Evolutionary conservation across 257 asterid species (phyloP).

Genomic region (Solanum commersonii): DNA sequence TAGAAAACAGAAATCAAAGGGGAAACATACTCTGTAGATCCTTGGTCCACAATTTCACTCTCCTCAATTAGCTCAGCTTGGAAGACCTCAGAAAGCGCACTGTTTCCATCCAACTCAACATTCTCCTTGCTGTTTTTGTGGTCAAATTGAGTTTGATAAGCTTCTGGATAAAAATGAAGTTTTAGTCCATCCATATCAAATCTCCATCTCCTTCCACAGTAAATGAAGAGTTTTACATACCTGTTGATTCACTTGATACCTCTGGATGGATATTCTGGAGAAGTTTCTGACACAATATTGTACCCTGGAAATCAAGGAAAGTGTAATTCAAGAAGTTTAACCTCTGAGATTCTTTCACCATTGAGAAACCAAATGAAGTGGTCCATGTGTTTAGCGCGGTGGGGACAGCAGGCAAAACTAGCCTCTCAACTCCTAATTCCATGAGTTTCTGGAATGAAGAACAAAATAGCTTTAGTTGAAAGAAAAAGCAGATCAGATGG

Average conservation of each 20-base stretch:
- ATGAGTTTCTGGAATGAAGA: conserved; percentile 39
- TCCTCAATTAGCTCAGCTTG: conserved; percentile 26
- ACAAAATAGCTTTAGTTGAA: not conserved
- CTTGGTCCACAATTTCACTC: conserved; percentile 19
- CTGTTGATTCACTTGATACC: conserved; percentile 19
- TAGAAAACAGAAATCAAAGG: not conserved
- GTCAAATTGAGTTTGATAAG: conserved; percentile 7
- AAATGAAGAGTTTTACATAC: conserved; percentile 16
- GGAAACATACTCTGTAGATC: conserved; percentile 23
- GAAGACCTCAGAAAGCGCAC: conserved; percentile 26
- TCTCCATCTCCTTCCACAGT: not conserved
- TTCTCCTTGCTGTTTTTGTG: conserved; percentile 2
- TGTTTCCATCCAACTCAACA: conserved; percentile 20
- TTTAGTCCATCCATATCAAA: not conserved
- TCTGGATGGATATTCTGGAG: conserved; percentile 14
- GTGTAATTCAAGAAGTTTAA: conserved; percentile 31
- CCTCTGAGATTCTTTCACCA: conserved; percentile 39
- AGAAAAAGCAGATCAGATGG: not conserved
- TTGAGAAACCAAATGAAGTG: conserved; percentile 52
- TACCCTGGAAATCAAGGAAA: conserved; percentile 64
- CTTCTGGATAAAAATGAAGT: conserved; percentile 21
- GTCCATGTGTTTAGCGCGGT: conserved; percentile 58
- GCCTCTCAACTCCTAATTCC: conserved; percentile 63
- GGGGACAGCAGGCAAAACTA: conserved; percentile 66
- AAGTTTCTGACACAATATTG: conserved; percentile 54